Conservation (phyloP, 139 green algal genomes). For the Helicosporidium sp. region DNA sequence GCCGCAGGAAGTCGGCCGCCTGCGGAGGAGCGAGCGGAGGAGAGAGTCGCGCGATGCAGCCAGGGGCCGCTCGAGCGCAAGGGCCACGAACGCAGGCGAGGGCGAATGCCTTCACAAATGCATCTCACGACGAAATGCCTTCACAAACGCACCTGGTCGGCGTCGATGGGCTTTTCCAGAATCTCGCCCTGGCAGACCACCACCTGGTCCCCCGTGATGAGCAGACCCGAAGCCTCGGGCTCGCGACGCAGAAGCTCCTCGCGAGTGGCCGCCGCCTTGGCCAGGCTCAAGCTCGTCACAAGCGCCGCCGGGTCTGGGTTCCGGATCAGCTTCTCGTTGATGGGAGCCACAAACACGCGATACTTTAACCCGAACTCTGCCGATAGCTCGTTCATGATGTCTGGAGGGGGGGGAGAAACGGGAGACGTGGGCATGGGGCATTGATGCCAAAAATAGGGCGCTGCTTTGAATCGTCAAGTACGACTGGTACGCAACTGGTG, state of each 20-base stretch:
- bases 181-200: conserved; percentile 51
- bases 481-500: background rate
- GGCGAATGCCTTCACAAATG: background rate
- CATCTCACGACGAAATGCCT: conserved; percentile 11
- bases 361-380: conserved; percentile 25
- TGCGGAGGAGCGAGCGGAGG: background rate
- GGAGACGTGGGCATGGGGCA: too few species aligned
- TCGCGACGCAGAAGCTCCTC: conserved; percentile 8
- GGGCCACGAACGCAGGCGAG: background rate
- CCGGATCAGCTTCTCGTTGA: conserved; percentile 63
- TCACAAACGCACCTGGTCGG: conserved; percentile 24
- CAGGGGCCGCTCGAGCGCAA: background rate
- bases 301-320: conserved; percentile 27
- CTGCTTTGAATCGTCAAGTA: background rate
- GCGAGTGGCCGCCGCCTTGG: conserved; percentile 47
- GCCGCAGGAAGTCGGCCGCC: too few species aligned
- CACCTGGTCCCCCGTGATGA: conserved; percentile 62
- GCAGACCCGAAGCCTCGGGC: conserved; percentile 6
- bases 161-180: conserved; percentile 50
- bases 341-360: conserved; percentile 39
- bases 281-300: conserved; percentile 42
- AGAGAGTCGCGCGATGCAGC: background rate
- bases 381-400: conserved; percentile 29
- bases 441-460: background rate
- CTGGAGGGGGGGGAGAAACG: too few species aligned